These are phyloP conservation scores for Pyropia yezoensis DNA, from an alignment of 23 red algal genomes.

Conservation along the genomic window DNA sequence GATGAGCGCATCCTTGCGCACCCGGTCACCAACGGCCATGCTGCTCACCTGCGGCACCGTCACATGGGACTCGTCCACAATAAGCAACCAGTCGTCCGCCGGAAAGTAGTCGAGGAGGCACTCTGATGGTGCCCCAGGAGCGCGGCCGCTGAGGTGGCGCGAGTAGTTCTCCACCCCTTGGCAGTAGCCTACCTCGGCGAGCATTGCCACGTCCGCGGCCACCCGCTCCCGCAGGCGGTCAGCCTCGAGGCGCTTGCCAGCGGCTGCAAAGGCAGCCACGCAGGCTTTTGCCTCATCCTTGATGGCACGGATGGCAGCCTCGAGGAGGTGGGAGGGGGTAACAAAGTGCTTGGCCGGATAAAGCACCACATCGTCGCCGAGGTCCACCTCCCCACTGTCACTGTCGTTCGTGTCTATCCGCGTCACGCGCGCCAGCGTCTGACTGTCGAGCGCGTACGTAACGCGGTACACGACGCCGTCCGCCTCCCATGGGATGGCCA, in stretches of 20 bases:
- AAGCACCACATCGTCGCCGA: conserved; percentile 35
- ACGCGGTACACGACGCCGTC: conserved; percentile 34
- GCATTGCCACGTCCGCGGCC: conserved; percentile 52
- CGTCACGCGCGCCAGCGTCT: conserved; percentile 2
- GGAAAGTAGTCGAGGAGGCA: conserved; percentile 77
- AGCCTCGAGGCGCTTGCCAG: conserved; percentile 52
- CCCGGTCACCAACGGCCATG: conserved; percentile 64
- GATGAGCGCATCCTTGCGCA: conserved; percentile 70
- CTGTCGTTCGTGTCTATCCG: conserved; percentile 5
- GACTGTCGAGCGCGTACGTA: conserved; percentile 5
- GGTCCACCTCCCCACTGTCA: background rate
- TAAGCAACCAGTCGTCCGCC: conserved; percentile 49
- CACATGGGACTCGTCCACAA: conserved; percentile 87
- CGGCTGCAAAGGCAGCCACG: conserved; percentile 4
- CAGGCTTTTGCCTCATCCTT: conserved; percentile 19
- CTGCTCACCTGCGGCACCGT: conserved; percentile 70
- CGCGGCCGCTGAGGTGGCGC: conserved; percentile 35
- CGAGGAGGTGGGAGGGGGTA: conserved; percentile 38
- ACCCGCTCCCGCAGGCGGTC: conserved; percentile 54
- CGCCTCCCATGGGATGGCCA: conserved; percentile 58
- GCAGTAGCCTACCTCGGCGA: conserved; percentile 67
- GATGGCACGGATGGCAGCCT: conserved; percentile 48
- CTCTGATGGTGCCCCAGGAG: conserved; percentile 22
- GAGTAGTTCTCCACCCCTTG: conserved; percentile 80
- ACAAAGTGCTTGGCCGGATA: conserved; percentile 88